Evolutionary conservation across 805 yeast genomes (phyloP).

Genomic region (Metschnikowia dekortorum): DNA sequence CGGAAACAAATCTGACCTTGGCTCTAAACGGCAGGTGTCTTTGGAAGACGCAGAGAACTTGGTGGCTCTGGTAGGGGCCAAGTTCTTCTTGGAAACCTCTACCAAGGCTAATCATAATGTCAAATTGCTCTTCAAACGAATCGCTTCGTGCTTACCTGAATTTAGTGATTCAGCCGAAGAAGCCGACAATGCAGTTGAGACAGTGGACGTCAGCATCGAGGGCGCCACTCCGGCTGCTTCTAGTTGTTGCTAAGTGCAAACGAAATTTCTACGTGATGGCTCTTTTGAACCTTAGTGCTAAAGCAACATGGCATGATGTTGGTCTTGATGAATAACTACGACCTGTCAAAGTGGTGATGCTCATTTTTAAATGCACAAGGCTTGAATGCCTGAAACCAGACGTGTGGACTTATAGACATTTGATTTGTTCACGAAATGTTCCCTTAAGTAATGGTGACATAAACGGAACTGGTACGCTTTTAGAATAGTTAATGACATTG

Average conservation of each 20-base stretch:
- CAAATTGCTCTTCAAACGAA: constrained; percentile 79
- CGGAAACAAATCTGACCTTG: constrained; percentile 88
- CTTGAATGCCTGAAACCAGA: neutral
- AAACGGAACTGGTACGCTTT: neutral
- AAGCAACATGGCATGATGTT: neutral
- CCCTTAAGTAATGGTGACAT: neutral
- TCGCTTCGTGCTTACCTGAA: constrained; percentile 89
- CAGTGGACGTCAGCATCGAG: constrained; percentile 37
- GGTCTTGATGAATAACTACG: neutral
- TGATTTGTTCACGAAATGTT: neutral
- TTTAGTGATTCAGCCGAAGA: constrained; percentile 31
- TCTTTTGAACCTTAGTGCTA: neutral
- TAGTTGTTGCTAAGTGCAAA: constrained; percentile 9
- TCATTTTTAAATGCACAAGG: neutral
- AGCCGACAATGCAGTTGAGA: constrained; percentile 26
- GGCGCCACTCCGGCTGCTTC: constrained; percentile 12
- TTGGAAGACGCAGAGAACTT: constrained; percentile 79
- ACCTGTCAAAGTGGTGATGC: neutral
- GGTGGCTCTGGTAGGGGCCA: constrained; percentile 67
- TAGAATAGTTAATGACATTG: neutral
- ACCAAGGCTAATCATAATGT: constrained; percentile 95
- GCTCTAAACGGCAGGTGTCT: constrained; percentile 71
- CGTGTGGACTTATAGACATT: neutral
- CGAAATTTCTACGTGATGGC: neutral
- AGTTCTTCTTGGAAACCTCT: constrained; percentile 85